phyloP scores from a whole-genome alignment of 2,329 filamentous ascomycete species.

The Pseudocercospora crystallina region DNA sequence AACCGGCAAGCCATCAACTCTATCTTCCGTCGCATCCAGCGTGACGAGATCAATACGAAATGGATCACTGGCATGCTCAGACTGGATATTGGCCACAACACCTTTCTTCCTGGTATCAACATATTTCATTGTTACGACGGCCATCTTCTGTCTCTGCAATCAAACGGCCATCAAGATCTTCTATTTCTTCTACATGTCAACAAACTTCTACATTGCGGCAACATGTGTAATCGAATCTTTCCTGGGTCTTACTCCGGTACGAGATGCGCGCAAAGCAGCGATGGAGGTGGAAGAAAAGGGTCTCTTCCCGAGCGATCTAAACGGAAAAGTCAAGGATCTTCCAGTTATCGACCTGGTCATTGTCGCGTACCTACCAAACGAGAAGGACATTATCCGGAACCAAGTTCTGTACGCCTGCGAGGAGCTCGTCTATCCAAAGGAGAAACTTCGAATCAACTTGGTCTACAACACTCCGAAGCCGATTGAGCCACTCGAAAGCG shows the following conservation, averaged over 20 bases:
- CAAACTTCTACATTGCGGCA: conserved; percentile 34
- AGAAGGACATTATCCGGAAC: conserved; percentile 52
- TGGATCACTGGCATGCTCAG: conserved; percentile 25
- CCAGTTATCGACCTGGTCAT: conserved; percentile 49
- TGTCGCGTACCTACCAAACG: conserved; percentile 53
- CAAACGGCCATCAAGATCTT: conserved; percentile 31
- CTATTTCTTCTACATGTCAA: conserved; percentile 36
- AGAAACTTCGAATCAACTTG: conserved; percentile 50
- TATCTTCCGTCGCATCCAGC: conserved; percentile 17
- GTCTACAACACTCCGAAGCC: conserved; percentile 51
- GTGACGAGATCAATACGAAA: conserved; percentile 10
- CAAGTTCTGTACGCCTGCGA: conserved; percentile 49
- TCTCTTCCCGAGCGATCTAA: conserved; percentile 28
- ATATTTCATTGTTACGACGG: conserved; percentile 33
- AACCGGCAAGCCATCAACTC: conserved; percentile 10
- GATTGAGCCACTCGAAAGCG: conserved; percentile 48
- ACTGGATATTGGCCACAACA: conserved; percentile 34
- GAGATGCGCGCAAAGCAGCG: conserved; percentile 29
- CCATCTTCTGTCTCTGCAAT: conserved; percentile 31
- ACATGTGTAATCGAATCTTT: conserved; percentile 33
- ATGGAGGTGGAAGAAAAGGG: conserved; percentile 30
- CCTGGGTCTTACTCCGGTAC: conserved; percentile 32
- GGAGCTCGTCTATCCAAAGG: conserved; percentile 47
- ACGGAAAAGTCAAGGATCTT: conserved; percentile 33
- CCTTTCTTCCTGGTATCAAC: conserved; percentile 30